Evolutionary conservation across 2,329 filamentous ascomycete genomes (phyloP).

Genomic region (Colletotrichum liriopes): DNA sequence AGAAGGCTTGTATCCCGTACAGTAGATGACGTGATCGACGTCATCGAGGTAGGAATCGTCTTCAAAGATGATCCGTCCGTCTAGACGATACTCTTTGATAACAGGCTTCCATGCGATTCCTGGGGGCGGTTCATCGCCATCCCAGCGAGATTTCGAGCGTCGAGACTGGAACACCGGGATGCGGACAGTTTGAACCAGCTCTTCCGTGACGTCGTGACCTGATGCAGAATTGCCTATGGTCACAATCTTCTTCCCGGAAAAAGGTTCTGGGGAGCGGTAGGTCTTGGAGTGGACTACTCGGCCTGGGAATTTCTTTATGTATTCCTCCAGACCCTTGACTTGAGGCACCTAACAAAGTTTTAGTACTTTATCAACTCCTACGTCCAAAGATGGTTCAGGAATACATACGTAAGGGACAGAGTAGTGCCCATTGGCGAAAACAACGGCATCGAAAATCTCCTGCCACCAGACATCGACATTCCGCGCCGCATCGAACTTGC

Average conservation of each 20-base stretch:
- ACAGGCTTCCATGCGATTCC: slow-evolving; percentile 70
- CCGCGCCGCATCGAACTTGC: slow-evolving; percentile 60
- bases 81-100: slow-evolving; percentile 60
- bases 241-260: slow-evolving; percentile 53
- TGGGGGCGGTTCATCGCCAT: slow-evolving; percentile 61
- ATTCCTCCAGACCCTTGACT: slow-evolving; percentile 61
- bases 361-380: not conserved
- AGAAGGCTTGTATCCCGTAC: slow-evolving; percentile 60
- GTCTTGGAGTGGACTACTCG: slow-evolving; percentile 62
- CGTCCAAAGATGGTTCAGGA: not conserved
- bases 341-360: slow-evolving; percentile 57
- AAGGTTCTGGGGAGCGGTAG: slow-evolving; percentile 58
- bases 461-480: slow-evolving; percentile 69
- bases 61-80: slow-evolving; percentile 61
- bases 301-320: slow-evolving; percentile 55
- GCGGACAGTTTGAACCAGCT: slow-evolving; percentile 54
- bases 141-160: slow-evolving; percentile 65
- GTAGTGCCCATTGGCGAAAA: slow-evolving; percentile 62
- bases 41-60: slow-evolving; percentile 55
- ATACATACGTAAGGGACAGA: slow-evolving; percentile 61
- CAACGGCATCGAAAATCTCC: slow-evolving; percentile 63
- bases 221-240: slow-evolving; percentile 63
- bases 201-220: slow-evolving; percentile 57
- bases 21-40: slow-evolving; percentile 59
- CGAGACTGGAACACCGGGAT: slow-evolving; percentile 68